phyloP scores from a whole-genome alignment of 1,284 basidiomycete genomes.

The Veloboletus limbatus region DNA sequence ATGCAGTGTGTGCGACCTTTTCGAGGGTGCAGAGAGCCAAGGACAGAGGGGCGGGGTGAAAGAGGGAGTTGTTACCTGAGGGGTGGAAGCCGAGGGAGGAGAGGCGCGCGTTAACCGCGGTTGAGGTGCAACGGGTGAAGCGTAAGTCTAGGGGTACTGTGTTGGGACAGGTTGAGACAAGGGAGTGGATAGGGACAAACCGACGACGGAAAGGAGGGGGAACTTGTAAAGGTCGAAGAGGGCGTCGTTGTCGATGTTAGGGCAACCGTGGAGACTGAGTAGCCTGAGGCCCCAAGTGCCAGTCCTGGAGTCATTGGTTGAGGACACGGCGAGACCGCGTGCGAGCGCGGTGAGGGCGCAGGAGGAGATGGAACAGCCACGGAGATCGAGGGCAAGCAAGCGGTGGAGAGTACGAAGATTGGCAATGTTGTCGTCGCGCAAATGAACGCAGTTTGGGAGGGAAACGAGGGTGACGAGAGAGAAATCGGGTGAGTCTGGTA shows the following conservation, averaged over 20 bases:
- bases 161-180: conserved; percentile 5
- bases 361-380: conserved; percentile 47
- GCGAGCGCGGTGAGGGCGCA: conserved; percentile 50
- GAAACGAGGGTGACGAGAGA: conserved; percentile 61
- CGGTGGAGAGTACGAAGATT: conserved; percentile 49
- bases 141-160: conserved; percentile 25
- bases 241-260: conserved; percentile 35
- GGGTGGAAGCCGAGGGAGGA: conserved; percentile 23
- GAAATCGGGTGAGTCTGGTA: conserved; percentile 53
- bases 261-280: conserved; percentile 42
- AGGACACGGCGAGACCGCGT: conserved; percentile 23
- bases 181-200: conserved; percentile 31
- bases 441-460: conserved; percentile 46
- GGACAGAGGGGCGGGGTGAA: conserved; percentile 27
- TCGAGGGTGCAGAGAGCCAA: conserved; percentile 30
- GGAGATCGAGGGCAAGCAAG: conserved; percentile 61
- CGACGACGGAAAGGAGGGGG: conserved; percentile 43
- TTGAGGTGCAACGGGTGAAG: conserved; percentile 29
- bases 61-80: conserved; percentile 23
- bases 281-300: conserved; percentile 45
- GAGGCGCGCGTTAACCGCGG: conserved; percentile 16
- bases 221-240: conserved; percentile 36
- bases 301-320: conserved; percentile 3
- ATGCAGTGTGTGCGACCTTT: conserved; percentile 15
- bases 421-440: conserved; percentile 55